A percentile compares a stretch with the other conserved stretches of the same genome.
Evolutionary conservation across 441 rosid species (phyloP).

Genomic region (Mallotus japonicus): DNA sequence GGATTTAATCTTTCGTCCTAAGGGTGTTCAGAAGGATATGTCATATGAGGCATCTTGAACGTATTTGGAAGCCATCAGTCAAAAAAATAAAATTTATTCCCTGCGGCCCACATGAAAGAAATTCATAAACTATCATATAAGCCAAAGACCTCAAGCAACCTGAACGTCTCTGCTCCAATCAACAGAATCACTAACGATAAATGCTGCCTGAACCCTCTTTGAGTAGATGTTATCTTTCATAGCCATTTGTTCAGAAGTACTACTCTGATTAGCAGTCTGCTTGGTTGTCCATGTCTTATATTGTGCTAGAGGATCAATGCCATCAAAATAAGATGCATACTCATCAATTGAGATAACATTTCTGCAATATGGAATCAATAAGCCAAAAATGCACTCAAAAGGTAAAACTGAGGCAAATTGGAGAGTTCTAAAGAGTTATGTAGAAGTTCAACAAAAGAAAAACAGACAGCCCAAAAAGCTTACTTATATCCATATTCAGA

Average conservation of each 20-base stretch:
- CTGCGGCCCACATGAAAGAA: not conserved
- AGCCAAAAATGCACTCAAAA: constrained; percentile 4
- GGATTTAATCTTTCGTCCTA: not conserved
- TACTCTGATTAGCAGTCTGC: constrained; percentile 28
- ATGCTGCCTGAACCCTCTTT: constrained; percentile 72
- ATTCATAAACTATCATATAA: constrained; percentile 6
- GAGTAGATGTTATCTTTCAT: constrained; percentile 33
- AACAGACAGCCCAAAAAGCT: constrained; percentile 15
- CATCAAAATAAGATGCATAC: constrained; percentile 63
- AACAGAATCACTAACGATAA: constrained; percentile 81
- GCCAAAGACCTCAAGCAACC: constrained; percentile 36
- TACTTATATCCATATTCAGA: constrained; percentile 81
- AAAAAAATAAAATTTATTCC: not conserved
- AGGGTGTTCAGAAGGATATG: not conserved
- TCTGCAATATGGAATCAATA: constrained; percentile 41
- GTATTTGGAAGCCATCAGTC: not conserved
- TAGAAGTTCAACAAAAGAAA: constrained; percentile 6
- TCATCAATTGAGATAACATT: constrained; percentile 80
- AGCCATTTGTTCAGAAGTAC: constrained; percentile 19
- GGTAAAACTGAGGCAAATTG: not conserved
- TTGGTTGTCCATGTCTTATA: constrained; percentile 56
- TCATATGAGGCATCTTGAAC: not conserved
- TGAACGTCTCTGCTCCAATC: constrained; percentile 96
- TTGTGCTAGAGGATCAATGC: constrained; percentile 74
- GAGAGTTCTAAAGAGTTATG: not conserved